phyloP scores from a whole-genome alignment of 1,284 basidiomycete genomes.

The Microbotryum silenes-acaulis region DNA sequence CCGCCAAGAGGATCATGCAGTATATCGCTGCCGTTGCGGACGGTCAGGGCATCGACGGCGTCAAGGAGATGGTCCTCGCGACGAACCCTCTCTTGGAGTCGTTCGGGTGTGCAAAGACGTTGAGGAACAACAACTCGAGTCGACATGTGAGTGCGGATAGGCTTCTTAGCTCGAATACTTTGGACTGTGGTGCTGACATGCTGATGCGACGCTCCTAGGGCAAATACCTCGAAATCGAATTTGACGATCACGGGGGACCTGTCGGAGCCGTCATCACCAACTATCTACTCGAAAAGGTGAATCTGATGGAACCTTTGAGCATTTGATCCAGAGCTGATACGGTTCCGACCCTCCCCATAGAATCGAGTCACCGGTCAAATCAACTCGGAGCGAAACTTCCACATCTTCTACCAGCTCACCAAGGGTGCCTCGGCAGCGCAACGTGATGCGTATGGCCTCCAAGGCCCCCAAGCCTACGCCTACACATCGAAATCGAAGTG shows the following conservation, averaged over 20 bases:
- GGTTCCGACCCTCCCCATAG: conserved; percentile 32
- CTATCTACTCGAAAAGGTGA: conserved; percentile 85
- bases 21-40: conserved; percentile 97
- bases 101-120: conserved; percentile 97
- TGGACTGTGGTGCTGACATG: background rate
- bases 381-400: conserved; percentile 93
- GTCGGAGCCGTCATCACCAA: conserved; percentile 98
- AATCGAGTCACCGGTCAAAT: conserved; percentile 95
- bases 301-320: conserved; percentile 4
- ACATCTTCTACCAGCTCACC: conserved; percentile 99
- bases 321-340: conserved; percentile 12
- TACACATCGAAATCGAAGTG: conserved; percentile 91
- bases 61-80: conserved; percentile 99
- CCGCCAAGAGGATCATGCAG: conserved; percentile 98
- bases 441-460: conserved; percentile 89
- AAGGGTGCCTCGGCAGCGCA: conserved; percentile 85
- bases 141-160: conserved; percentile 65
- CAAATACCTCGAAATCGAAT: conserved; percentile 99
- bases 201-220: conserved; percentile 51
- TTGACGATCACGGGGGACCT: conserved; percentile 84
- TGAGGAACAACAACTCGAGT: conserved; percentile 97
- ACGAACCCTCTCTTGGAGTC: conserved; percentile 96
- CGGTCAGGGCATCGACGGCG: conserved; percentile 72
- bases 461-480: conserved; percentile 90
- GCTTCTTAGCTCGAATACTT: background rate